phyloP scores from a whole-genome alignment of 1,284 basidiomycete species.

The Phlebopus sp. region DNA sequence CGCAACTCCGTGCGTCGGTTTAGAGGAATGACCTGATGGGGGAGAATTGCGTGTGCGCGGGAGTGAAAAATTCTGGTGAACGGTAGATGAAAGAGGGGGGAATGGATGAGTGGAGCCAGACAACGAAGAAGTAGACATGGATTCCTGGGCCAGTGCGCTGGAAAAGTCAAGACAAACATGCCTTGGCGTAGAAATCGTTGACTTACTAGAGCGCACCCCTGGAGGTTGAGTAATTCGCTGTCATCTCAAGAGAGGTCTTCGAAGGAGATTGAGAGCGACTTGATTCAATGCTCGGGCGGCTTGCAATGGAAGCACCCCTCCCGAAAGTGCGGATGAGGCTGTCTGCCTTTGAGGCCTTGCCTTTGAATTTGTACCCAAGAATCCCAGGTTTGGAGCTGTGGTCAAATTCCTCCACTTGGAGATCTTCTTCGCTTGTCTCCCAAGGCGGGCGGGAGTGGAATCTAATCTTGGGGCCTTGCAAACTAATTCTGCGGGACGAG shows the following conservation, averaged over 20 bases:
- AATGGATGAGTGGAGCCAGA: conserved; percentile 29
- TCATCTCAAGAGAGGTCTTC: conserved; percentile 60
- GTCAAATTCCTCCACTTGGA: conserved; percentile 45
- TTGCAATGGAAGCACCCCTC: conserved; percentile 41
- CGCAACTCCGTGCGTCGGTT: conserved; percentile 10
- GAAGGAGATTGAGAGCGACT: conserved; percentile 46
- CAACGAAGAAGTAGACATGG: conserved; percentile 55
- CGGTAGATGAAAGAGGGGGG: conserved; percentile 33
- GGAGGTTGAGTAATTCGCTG: conserved; percentile 44
- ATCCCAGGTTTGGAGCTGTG: conserved; percentile 27
- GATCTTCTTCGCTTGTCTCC: conserved; percentile 57
- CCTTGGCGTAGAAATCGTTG: conserved; percentile 6
- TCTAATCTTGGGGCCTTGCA: conserved; percentile 75
- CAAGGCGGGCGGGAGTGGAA: conserved; percentile 78
- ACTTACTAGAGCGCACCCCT: conserved; percentile 60
- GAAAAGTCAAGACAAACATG: conserved; percentile 4
- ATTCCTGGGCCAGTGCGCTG: conserved; percentile 55
- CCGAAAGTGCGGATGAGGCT: conserved; percentile 44
- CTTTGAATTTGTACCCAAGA: conserved; percentile 33
- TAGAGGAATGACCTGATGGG: conserved; percentile 8
- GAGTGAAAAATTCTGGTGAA: conserved; percentile 36
- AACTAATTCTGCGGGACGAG: conserved; percentile 52
- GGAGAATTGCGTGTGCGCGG: conserved; percentile 32
- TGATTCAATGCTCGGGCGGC: conserved; percentile 64
- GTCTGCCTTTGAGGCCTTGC: conserved; percentile 34